phyloP scores from a whole-genome alignment of 306 rosid species.

The Vigna nakashimae region DNA sequence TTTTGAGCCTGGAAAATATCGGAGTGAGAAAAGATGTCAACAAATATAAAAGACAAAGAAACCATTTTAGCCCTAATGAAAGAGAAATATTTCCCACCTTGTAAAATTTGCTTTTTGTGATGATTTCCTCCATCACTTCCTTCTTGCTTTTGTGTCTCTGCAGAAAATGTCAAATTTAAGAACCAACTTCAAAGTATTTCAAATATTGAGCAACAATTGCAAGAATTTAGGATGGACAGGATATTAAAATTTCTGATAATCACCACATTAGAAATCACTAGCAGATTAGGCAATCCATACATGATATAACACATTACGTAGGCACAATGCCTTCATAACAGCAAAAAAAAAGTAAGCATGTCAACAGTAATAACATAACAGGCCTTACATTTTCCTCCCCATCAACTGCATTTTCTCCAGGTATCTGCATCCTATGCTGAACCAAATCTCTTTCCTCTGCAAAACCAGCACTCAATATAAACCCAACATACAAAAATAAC shows the following conservation, averaged over 20 bases:
- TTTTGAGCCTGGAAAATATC: constrained; percentile 76
- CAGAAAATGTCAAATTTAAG: constrained; percentile 34
- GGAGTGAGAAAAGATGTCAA: constrained; percentile 25
- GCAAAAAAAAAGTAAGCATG: background rate
- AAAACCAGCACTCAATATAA: constrained; percentile 41
- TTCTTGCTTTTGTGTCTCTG: constrained; percentile 88
- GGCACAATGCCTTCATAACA: constrained; percentile 1
- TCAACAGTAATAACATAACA: background rate
- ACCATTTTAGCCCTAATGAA: constrained; percentile 15
- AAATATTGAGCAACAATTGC: background rate
- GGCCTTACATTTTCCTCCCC: constrained; percentile 72
- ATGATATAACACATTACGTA: background rate
- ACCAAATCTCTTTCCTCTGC: constrained; percentile 50
- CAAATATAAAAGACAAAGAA: constrained; percentile 24
- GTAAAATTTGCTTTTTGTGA: constrained; percentile 78
- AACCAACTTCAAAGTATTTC: constrained; percentile 37
- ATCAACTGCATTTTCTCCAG: constrained; percentile 44
- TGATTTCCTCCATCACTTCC: constrained; percentile 87
- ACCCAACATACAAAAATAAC: constrained; percentile 33
- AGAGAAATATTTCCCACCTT: constrained; percentile 60
- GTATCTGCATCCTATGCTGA: constrained; percentile 38
- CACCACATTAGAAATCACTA: constrained; percentile 19
- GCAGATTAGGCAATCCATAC: background rate
- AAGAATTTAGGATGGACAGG: background rate
- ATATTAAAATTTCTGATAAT: constrained; percentile 5